These are phyloP conservation scores for Isoetes engelmannii DNA, from an alignment of 83 land plant genomes.

Conservation along the genomic window DNA sequence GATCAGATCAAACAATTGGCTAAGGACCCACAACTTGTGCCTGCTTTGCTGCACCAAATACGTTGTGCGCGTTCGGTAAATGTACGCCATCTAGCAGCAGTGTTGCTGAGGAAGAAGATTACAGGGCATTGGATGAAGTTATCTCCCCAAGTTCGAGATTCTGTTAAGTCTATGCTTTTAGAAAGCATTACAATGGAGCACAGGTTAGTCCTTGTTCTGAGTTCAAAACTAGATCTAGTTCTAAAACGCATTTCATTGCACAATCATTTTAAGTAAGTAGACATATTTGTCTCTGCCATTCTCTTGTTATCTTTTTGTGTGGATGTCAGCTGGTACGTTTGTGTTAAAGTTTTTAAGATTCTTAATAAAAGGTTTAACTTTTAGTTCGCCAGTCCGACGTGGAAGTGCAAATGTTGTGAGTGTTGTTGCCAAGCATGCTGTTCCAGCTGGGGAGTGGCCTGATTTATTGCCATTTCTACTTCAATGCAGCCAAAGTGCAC, in stretches of 20 bases:
- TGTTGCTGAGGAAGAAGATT: slow-evolving; percentile 87
- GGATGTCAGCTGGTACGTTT: too few relatives aligned
- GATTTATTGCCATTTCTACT: slow-evolving; percentile 84
- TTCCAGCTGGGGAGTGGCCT: slow-evolving; percentile 95
- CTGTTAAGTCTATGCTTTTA: slow-evolving; percentile 69
- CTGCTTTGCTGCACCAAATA: slow-evolving; percentile 76
- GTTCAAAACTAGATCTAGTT: too few relatives aligned
- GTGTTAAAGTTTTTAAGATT: not conserved
- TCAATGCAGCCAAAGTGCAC: slow-evolving; percentile 92
- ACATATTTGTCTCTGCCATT: too few relatives aligned
- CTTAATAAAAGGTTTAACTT: not conserved
- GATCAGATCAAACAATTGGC: slow-evolving; percentile 87
- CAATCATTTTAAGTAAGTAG: too few relatives aligned
- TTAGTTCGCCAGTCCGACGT: slow-evolving; percentile 81
- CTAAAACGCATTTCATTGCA: too few relatives aligned
- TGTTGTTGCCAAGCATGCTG: slow-evolving; percentile 88
- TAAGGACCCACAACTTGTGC: slow-evolving; percentile 82
- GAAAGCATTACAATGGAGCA: slow-evolving; percentile 84
- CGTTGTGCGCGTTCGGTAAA: slow-evolving; percentile 79
- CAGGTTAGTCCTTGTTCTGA: slow-evolving; percentile 33
- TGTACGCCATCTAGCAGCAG: slow-evolving; percentile 94
- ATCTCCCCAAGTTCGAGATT: slow-evolving; percentile 40
- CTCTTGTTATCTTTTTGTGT: too few relatives aligned
- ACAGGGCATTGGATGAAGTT: slow-evolving; percentile 95
- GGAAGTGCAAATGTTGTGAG: slow-evolving; percentile 96